Percentiles rank a stretch among this genome's conserved stretches.
phyloP scores from a whole-genome alignment of 371 early-diverging fungal species.

The Haplosporangium sp. region DNA sequence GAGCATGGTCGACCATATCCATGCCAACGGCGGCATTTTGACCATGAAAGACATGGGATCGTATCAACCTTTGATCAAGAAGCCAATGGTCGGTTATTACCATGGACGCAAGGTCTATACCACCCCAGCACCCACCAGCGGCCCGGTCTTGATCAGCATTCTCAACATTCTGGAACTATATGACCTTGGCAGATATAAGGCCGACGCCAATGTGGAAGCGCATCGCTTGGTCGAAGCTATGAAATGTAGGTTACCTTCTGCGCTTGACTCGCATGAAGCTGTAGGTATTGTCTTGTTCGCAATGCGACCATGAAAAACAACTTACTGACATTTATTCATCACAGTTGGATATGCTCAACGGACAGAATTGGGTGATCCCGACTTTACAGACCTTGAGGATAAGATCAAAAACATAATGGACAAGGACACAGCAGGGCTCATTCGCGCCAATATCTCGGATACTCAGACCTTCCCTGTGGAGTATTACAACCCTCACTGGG shows the following conservation, averaged over 20 bases:
- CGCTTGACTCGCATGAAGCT: not conserved
- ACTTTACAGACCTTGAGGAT: constrained; percentile 63
- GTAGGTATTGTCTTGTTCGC: not conserved
- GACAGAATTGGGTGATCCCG: constrained; percentile 85
- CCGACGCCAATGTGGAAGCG: constrained; percentile 65
- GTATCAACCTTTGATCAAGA: constrained; percentile 74
- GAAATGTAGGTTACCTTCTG: constrained; percentile 66
- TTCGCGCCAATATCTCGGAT: constrained; percentile 75
- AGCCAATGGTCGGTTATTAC: constrained; percentile 76
- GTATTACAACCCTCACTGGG: constrained; percentile 86
- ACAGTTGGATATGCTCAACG: constrained; percentile 84
- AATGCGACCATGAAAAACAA: not conserved
- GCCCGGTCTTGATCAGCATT: constrained; percentile 83
- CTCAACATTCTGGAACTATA: constrained; percentile 91
- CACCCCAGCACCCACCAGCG: constrained; percentile 81
- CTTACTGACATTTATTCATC: not conserved
- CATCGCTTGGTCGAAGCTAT: constrained; percentile 93
- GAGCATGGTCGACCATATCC: constrained; percentile 74
- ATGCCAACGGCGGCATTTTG: constrained; percentile 83
- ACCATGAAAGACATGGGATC: constrained; percentile 80
- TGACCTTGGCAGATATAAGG: constrained; percentile 66
- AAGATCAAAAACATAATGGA: constrained; percentile 69
- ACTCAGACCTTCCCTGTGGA: constrained; percentile 62
- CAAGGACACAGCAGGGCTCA: constrained; percentile 73
- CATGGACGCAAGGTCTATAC: constrained; percentile 77